phyloP scores from a whole-genome alignment of 768 basidiomycete genomes.

The Candolleomyces eurysporus region DNA sequence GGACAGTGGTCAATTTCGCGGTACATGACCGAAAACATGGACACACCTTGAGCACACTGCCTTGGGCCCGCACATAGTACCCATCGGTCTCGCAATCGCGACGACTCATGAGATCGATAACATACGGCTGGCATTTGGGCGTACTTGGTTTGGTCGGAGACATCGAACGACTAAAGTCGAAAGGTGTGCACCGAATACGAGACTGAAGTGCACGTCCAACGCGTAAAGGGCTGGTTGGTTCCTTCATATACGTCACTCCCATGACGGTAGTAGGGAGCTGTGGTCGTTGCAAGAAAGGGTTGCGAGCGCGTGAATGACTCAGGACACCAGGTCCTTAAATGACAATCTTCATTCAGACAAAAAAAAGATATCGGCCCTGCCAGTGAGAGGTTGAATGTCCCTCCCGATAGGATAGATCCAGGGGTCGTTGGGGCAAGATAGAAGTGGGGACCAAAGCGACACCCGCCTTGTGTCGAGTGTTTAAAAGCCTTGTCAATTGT shows the following conservation, averaged over 20 bases:
- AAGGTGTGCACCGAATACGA: background rate
- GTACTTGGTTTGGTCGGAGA: background rate
- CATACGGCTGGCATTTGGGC: background rate
- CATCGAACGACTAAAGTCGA: background rate
- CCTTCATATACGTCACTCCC: background rate
- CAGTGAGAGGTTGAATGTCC: background rate
- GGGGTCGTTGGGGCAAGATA: background rate
- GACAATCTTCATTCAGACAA: conserved; percentile 2
- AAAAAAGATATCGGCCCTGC: no score
- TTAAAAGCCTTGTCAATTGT: conserved; percentile 10
- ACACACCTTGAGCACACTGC: conserved; percentile 24
- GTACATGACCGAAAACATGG: background rate
- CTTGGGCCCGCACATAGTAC: conserved; percentile 14
- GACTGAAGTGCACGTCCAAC: background rate
- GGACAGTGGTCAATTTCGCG: background rate
- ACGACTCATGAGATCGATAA: background rate
- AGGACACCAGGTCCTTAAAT: conserved; percentile 5
- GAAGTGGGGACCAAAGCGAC: background rate
- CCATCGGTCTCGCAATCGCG: background rate
- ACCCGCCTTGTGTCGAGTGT: background rate
- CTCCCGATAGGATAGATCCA: background rate
- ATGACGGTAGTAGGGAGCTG: background rate
- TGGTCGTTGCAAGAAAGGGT: background rate
- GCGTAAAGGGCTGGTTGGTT: background rate
- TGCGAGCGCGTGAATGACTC: background rate